Evolutionary conservation across 495 filamentous ascomycete genomes (phyloP).

Genomic region (Aspergillus nanangensis): DNA sequence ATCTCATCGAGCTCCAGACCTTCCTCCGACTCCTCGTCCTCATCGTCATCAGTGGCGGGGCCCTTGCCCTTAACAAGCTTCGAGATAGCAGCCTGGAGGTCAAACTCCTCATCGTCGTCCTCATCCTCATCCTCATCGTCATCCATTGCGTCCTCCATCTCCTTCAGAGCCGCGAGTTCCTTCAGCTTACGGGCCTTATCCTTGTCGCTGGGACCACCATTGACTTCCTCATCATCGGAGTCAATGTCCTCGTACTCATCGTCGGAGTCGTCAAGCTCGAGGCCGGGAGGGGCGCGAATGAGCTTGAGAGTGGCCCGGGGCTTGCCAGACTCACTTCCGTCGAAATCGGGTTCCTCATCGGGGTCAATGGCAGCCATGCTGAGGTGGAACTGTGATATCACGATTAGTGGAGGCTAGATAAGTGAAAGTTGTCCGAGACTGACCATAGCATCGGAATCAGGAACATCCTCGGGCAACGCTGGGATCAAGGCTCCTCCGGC

Average conservation of each 20-base stretch:
- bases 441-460: constrained; percentile 81
- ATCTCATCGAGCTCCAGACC: constrained; percentile 75
- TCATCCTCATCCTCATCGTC: constrained; percentile 58
- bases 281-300: constrained; percentile 58
- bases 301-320: constrained; percentile 86
- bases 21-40: constrained; percentile 58
- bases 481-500: constrained; percentile 71
- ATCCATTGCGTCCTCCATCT: constrained; percentile 58
- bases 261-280: constrained; percentile 49
- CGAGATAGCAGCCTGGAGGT: constrained; percentile 56
- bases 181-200: constrained; percentile 80
- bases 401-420: background rate
- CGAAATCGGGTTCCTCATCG: constrained; percentile 63
- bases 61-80: constrained; percentile 77
- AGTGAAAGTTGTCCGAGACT: constrained; percentile 29
- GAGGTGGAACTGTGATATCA: constrained; percentile 69
- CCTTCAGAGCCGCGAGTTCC: constrained; percentile 62
- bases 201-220: constrained; percentile 86
- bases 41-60: constrained; percentile 65
- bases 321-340: constrained; percentile 54
- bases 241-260: constrained; percentile 57
- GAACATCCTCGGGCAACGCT: constrained; percentile 62
- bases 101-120: constrained; percentile 51
- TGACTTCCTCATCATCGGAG: constrained; percentile 67
- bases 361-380: constrained; percentile 99